Conservation (phyloP, 345 rosid genomes). For the Melaleuca quinquenervia region DNA sequence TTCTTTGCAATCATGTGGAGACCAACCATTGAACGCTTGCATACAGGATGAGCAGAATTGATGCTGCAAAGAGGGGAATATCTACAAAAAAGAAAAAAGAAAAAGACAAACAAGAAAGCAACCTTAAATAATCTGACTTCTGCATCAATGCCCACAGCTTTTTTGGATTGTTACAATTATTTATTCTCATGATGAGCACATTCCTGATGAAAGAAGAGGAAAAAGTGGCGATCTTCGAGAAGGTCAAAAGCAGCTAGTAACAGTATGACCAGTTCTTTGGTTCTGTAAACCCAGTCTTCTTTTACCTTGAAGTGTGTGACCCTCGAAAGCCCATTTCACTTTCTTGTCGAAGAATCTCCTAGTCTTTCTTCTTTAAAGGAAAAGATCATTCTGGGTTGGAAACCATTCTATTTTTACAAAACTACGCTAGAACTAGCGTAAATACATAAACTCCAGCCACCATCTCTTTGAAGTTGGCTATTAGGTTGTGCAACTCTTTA, state of each 20-base stretch:
- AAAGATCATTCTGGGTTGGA: not conserved
- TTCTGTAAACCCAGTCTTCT: not conserved
- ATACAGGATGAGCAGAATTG: slow-evolving; percentile 23
- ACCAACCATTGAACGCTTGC: slow-evolving; percentile 12
- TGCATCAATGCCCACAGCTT: slow-evolving; percentile 20
- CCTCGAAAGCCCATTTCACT: slow-evolving; percentile 1
- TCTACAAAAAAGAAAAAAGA: slow-evolving; percentile 14
- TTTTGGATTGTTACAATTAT: slow-evolving; percentile 20
- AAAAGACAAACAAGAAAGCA: slow-evolving; percentile 12
- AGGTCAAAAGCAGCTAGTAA: not conserved
- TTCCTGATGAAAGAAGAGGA: slow-evolving; percentile 1
- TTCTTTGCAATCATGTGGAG: not conserved
- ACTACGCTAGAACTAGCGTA: not conserved
- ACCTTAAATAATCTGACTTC: slow-evolving; percentile 16
- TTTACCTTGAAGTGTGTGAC: not conserved
- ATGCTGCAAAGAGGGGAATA: slow-evolving; percentile 28
- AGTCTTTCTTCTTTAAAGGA: not conserved
- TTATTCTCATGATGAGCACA: slow-evolving; percentile 19
- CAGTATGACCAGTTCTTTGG: not conserved
- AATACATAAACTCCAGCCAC: not conserved
- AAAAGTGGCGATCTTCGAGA: not conserved
- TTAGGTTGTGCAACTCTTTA: not conserved
- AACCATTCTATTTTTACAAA: not conserved
- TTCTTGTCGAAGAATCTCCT: not conserved
- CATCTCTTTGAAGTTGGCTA: not conserved